Evolutionary conservation across 805 yeast genomes (phyloP).

Genomic region (Starmerella davenportii): DNA sequence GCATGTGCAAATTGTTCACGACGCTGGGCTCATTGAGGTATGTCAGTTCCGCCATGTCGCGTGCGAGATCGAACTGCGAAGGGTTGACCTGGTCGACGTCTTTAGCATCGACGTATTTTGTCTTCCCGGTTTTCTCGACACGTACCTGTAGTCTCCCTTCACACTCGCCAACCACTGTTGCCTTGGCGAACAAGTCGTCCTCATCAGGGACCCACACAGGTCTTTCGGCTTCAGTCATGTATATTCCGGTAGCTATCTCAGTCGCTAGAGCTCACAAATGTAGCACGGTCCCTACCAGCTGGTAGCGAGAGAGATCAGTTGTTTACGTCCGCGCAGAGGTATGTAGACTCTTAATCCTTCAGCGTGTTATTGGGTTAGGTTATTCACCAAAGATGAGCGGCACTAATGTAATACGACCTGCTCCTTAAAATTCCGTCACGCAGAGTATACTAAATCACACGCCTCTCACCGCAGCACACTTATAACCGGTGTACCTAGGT

Average conservation of each 20-base stretch:
- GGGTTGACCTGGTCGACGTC: constrained; percentile 64
- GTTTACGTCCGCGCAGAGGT: constrained; percentile 1
- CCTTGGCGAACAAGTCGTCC: constrained; percentile 30
- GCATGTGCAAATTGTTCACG: constrained; percentile 57
- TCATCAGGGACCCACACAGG: constrained; percentile 61
- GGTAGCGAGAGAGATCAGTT: too few relatives aligned
- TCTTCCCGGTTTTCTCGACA: constrained; percentile 24
- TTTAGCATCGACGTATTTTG: constrained; percentile 18
- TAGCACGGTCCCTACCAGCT: too few relatives aligned
- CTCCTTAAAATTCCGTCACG: too few relatives aligned
- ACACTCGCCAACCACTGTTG: constrained; percentile 24
- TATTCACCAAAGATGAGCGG: too few relatives aligned
- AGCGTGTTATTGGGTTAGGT: not conserved
- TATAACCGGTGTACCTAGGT: too few relatives aligned
- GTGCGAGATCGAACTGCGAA: constrained; percentile 68
- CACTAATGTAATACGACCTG: too few relatives aligned
- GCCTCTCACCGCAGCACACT: too few relatives aligned
- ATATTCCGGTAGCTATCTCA: too few relatives aligned
- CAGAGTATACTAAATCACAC: too few relatives aligned
- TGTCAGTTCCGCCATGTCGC: constrained; percentile 91
- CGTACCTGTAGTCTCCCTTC: constrained; percentile 23
- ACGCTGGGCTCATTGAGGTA: constrained; percentile 90
- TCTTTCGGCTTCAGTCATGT: not conserved
- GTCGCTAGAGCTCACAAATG: not conserved
- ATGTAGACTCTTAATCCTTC: constrained; percentile 4